Base-by-base conservation (phyloP, 1,284 basidiomycete species). In the Trichosporon inkin region DNA sequence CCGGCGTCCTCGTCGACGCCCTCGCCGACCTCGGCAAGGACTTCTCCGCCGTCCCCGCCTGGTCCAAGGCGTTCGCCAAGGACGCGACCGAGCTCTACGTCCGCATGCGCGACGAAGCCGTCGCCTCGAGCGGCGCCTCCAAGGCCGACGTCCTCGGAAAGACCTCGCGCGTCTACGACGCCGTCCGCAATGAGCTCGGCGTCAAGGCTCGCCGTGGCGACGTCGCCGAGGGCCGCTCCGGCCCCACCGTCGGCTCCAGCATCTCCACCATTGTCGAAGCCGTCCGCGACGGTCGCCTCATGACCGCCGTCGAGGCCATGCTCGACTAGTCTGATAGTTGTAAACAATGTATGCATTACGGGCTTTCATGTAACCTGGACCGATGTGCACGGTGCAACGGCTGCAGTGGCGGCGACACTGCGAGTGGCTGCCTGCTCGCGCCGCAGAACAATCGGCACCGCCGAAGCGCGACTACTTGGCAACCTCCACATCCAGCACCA, bases 191-290 rank as follows among this genome's bases (percentile, higher is more conserved):
- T 14, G 60, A 61, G 37, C 22, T 64, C 35, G 62, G 57, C 41
- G 57, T 64, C 57, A 38, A 36, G 37, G 57, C 56, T n/a, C 60
- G 62, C 40, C 57, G 55, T 32, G 62, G 62, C 52, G 62, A 64
- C 34, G 62, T 64, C 38, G 60, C 59, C 32, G 57, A 58, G 40
- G 62, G 62, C 55, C 38, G 57, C 40, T 39, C 32, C 17, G 49
- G 47, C 49, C 24, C 32, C 40, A 51, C 51, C 8, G 55, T 64
- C 24, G 62, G 62, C 38, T 53, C 56, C 19, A 54, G 28, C 37
- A 56, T 64, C 38, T 53, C 54, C 34, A 16, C 14, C 10, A 61
- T 64, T 17, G 62, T 64, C 56, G 60, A 64, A 60, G 62, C 60
- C 8, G 53, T 64, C 22, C 60, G 62, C 38, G 59, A 64, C 60